Conservation (phyloP, 176 grass and related monocot species). For the Carex scoparia region DNA sequence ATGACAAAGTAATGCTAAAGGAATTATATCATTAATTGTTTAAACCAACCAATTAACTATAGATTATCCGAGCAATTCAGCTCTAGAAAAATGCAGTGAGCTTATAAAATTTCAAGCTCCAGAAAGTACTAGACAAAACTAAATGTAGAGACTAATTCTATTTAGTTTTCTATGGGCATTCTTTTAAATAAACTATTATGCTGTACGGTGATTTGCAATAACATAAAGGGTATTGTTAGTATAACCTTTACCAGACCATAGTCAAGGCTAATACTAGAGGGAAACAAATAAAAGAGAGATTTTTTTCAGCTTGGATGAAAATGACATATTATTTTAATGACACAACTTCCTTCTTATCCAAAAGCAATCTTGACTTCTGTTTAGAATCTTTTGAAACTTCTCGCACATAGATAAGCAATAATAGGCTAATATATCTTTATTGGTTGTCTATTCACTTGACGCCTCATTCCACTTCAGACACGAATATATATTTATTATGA, state of each 20-base stretch:
- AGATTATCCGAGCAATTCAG: background rate
- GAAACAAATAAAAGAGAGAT: background rate
- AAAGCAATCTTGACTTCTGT: slow-evolving; percentile 8
- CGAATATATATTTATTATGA: background rate
- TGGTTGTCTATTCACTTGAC: background rate
- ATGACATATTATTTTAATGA: background rate
- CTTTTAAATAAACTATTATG: background rate
- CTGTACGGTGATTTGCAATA: background rate
- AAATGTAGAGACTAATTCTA: background rate
- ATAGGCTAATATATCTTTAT: slow-evolving; percentile 4
- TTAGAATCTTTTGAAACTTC: slow-evolving; percentile 8
- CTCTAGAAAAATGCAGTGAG: background rate
- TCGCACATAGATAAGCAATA: background rate
- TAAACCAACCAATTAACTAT: background rate
- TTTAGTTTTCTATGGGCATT: background rate
- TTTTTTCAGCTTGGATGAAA: background rate
- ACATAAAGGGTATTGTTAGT: background rate
- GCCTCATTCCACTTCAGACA: background rate
- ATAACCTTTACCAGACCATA: background rate
- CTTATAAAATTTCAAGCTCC: background rate
- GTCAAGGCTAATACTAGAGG: background rate
- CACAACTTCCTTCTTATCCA: slow-evolving; percentile 8
- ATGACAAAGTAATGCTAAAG: background rate
- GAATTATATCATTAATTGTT: background rate
- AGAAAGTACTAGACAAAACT: background rate